A percentile compares a stretch with the other conserved stretches of the same genome.
These are phyloP conservation scores for Linnemannia zychae DNA, from an alignment of 192 early-diverging fungal species.

Conservation along the genomic window DNA sequence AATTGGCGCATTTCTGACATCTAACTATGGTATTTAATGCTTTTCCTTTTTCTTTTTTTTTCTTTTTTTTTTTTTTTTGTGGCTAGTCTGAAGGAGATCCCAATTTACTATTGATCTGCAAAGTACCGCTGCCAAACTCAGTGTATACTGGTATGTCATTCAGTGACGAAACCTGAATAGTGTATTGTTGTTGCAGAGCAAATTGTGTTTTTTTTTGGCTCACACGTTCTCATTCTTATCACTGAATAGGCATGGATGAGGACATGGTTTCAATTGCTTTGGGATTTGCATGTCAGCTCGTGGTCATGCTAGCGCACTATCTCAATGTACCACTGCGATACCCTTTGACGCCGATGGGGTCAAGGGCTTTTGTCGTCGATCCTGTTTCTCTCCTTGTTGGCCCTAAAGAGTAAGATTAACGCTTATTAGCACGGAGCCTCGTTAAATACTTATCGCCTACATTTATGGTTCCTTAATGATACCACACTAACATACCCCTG, in stretches of 20 bases:
- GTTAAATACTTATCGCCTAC: background rate
- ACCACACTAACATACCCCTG: background rate
- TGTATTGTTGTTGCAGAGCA: background rate
- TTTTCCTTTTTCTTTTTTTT: background rate
- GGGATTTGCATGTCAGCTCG: slow-evolving; percentile 78
- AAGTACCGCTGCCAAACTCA: slow-evolving; percentile 69
- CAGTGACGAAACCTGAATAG: background rate
- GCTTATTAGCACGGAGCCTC: too few relatives aligned
- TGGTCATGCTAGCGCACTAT: slow-evolving; percentile 78
- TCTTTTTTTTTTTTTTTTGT: too few relatives aligned
- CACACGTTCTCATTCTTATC: background rate
- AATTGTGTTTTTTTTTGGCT: background rate
- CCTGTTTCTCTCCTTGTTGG: slow-evolving; percentile 55
- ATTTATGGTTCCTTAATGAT: background rate
- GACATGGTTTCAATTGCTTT: slow-evolving; percentile 77
- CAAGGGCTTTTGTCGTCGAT: slow-evolving; percentile 73
- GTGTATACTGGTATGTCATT: slow-evolving; percentile 59
- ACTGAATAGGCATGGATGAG: slow-evolving; percentile 61
- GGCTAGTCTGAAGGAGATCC: slow-evolving; percentile 62
- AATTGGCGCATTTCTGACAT: background rate
- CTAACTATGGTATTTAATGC: background rate
- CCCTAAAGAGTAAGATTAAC: slow-evolving; percentile 32
- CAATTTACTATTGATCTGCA: slow-evolving; percentile 62
- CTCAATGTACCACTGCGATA: slow-evolving; percentile 79
- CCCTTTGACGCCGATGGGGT: slow-evolving; percentile 82